A percentile compares a stretch with the other conserved stretches of the same genome.
phyloP scores from a whole-genome alignment of 2,329 filamentous ascomycete species.

The Penicillium sp. region DNA sequence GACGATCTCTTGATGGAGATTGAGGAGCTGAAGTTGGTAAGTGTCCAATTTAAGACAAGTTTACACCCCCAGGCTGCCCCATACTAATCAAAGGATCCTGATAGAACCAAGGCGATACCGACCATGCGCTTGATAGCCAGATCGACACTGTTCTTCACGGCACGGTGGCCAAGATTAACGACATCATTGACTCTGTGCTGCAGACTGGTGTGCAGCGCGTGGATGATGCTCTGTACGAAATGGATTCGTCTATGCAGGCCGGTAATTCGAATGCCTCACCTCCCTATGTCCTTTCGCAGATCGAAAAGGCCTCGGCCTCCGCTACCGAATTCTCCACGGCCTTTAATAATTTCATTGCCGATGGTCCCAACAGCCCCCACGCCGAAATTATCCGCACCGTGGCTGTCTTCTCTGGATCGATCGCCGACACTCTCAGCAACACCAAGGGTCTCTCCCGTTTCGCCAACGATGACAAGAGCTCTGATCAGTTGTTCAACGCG shows the following conservation, averaged over 20 bases:
- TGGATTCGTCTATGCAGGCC: constrained; percentile 96
- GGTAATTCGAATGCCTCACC: constrained; percentile 98
- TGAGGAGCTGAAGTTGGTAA: constrained; percentile 71
- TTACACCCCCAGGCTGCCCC: background rate
- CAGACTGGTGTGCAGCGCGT: constrained; percentile 90
- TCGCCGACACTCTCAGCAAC: constrained; percentile 92
- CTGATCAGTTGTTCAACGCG: constrained; percentile 76
- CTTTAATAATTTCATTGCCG: constrained; percentile 98
- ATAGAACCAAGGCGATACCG: constrained; percentile 68
- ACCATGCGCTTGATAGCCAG: constrained; percentile 80
- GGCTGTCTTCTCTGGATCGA: constrained; percentile 82
- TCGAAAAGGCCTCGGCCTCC: constrained; percentile 91
- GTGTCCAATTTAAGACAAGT: constrained; percentile 7
- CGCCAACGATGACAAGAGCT: constrained; percentile 92
- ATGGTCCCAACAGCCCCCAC: constrained; percentile 86
- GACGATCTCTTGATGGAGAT: constrained; percentile 92
- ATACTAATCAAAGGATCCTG: background rate
- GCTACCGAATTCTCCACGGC: constrained; percentile 97
- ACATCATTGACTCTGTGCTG: constrained; percentile 94
- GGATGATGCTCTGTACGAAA: constrained; percentile 93
- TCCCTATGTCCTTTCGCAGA: constrained; percentile 90
- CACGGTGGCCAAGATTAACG: constrained; percentile 89
- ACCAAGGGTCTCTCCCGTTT: constrained; percentile 92
- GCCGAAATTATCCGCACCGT: constrained; percentile 90
- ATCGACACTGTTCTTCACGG: constrained; percentile 85